Evolutionary conservation across 306 rosid genomes (phyloP).

Genomic region (Sechiopsis laciniata): DNA sequence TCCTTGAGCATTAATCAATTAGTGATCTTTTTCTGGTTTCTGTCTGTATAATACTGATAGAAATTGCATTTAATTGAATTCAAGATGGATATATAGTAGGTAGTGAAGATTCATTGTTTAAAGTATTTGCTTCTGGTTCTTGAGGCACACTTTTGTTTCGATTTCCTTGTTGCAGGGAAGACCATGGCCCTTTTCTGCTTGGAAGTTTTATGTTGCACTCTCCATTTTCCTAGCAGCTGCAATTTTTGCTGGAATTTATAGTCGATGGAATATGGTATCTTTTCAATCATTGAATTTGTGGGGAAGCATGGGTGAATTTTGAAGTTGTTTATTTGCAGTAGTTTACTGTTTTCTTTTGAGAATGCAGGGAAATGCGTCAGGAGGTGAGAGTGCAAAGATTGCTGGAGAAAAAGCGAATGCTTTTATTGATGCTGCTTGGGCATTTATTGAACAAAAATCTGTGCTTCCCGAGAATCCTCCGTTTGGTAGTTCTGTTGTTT

Average conservation of each 20-base stretch:
- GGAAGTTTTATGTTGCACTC: conserved; percentile 89
- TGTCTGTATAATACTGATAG: neutral
- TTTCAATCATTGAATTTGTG: conserved; percentile 20
- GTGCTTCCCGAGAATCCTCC: conserved; percentile 85
- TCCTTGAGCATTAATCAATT: conserved; percentile 1
- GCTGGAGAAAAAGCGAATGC: conserved; percentile 53
- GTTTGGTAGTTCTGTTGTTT: conserved; percentile 42
- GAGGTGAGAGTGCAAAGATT: conserved; percentile 71
- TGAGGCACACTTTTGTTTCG: conserved; percentile 8
- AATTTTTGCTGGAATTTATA: conserved; percentile 77
- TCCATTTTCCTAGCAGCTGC: conserved; percentile 79
- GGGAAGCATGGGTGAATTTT: conserved; percentile 21
- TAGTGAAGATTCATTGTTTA: neutral
- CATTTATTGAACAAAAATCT: conserved; percentile 42
- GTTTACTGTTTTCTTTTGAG: conserved; percentile 25
- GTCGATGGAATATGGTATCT: conserved; percentile 79
- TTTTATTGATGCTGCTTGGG: conserved; percentile 61
- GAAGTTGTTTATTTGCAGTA: conserved; percentile 1
- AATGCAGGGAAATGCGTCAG: conserved; percentile 91
- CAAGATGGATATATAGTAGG: neutral
- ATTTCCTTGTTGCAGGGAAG: conserved; percentile 54
- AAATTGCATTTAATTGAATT: neutral
- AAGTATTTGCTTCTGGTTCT: conserved; percentile 7
- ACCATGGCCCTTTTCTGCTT: conserved; percentile 78
- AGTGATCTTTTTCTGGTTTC: neutral